Percentiles rank a stretch among this genome's conserved stretches.
Evolutionary conservation across 495 filamentous ascomycete genomes (phyloP).

Genomic region (Aspergillus wentii): DNA sequence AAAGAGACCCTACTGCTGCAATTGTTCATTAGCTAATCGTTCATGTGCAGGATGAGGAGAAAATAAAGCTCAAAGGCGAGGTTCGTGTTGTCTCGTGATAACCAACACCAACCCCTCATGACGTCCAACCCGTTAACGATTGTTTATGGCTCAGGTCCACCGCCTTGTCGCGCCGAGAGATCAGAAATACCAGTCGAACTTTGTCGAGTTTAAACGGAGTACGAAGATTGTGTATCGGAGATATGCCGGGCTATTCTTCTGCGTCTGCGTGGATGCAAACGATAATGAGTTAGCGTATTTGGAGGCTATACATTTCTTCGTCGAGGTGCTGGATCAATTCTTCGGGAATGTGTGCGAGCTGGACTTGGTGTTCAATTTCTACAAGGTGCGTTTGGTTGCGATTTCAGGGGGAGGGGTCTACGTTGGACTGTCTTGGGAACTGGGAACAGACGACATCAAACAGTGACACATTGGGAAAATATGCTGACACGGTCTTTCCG

Average conservation of each 20-base stretch:
- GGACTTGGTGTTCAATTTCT: slow-evolving; percentile 98
- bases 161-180: slow-evolving; percentile 94
- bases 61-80: slow-evolving; percentile 93
- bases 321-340: slow-evolving; percentile 96
- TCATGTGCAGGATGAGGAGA: slow-evolving; percentile 73
- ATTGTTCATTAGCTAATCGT: background rate
- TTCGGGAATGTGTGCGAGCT: slow-evolving; percentile 99
- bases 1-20: background rate
- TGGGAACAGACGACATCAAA: too few species aligned
- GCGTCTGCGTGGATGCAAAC: slow-evolving; percentile 97
- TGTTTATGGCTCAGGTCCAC: slow-evolving; percentile 64
- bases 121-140: too few species aligned
- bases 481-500: too few species aligned
- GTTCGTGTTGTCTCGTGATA: too few species aligned
- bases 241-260: slow-evolving; percentile 97
- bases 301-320: slow-evolving; percentile 98
- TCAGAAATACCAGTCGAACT: slow-evolving; percentile 99
- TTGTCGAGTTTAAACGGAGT: slow-evolving; percentile 81
- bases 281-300: slow-evolving; percentile 97
- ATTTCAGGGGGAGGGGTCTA: background rate
- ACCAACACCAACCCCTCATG: too few species aligned
- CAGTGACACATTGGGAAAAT: too few species aligned
- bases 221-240: slow-evolving; percentile 93
- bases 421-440: background rate
- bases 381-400: slow-evolving; percentile 54